phyloP scores from a whole-genome alignment of 148 eudicot species.

The Euryodendron excelsum region DNA sequence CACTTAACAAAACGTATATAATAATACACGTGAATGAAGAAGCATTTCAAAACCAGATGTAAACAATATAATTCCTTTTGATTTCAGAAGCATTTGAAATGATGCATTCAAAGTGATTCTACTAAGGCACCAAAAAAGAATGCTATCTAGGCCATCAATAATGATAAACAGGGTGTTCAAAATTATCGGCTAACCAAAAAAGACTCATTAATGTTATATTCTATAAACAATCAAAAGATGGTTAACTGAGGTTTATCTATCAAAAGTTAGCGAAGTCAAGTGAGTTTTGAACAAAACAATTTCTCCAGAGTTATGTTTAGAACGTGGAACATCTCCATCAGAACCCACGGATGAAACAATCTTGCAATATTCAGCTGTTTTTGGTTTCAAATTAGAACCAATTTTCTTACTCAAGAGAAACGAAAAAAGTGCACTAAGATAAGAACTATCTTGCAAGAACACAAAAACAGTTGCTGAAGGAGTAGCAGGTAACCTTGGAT shows the following conservation, averaged over 20 bases:
- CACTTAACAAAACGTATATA: no score
- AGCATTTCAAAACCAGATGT: neutral
- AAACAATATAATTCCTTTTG: neutral
- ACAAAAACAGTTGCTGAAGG: neutral
- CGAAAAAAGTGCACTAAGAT: neutral
- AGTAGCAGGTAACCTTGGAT: slow-evolving; percentile 48
- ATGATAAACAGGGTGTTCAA: neutral
- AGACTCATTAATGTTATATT: neutral
- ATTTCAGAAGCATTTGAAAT: neutral
- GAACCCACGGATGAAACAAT: neutral
- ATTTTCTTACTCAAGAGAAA: neutral
- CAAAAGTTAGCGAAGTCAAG: neutral
- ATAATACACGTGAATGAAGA: neutral
- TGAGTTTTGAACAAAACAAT: neutral
- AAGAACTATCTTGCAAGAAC: neutral
- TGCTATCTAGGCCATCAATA: no score
- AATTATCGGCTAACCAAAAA: neutral
- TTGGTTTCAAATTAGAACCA: neutral
- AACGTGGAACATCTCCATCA: neutral
- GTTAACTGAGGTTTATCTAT: neutral
- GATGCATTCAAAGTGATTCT: neutral
- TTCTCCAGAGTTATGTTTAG: neutral
- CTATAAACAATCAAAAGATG: neutral
- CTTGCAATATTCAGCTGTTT: neutral
- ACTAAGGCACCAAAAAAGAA: neutral